Evolutionary conservation across 768 basidiomycete species (phyloP).

Genomic region (Podaxis sp.): DNA sequence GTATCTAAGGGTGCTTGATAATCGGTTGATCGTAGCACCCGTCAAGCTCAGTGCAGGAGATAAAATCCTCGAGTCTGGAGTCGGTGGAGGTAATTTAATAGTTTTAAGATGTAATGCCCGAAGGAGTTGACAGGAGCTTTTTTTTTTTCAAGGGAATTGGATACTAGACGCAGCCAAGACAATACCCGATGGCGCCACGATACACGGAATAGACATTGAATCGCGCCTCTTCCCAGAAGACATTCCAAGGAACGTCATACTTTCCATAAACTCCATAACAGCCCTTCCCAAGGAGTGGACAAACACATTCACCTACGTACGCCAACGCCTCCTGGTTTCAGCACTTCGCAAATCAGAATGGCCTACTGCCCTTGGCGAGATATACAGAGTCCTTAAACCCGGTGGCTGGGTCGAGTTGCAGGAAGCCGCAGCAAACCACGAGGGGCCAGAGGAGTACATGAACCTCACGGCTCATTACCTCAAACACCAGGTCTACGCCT

Average conservation of each 20-base stretch:
- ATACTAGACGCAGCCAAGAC: background rate
- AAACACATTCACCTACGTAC: background rate
- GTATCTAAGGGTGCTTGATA: too few relatives aligned
- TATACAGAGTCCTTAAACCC: background rate
- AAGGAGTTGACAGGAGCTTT: background rate
- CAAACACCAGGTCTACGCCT: too few relatives aligned
- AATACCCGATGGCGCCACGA: background rate
- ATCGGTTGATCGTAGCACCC: too few relatives aligned
- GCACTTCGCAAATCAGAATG: background rate
- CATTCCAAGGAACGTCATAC: background rate
- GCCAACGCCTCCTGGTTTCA: background rate
- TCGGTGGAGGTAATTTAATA: too few relatives aligned
- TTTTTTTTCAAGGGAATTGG: background rate
- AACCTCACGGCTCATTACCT: too few relatives aligned
- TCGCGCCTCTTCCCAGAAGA: background rate
- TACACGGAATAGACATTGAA: background rate
- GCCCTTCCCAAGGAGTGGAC: background rate
- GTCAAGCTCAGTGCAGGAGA: too few relatives aligned
- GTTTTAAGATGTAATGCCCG: too few relatives aligned
- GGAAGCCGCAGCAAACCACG: background rate
- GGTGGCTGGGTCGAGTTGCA: background rate
- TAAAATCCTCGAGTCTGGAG: too few relatives aligned
- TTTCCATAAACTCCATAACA: background rate
- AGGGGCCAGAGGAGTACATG: too few relatives aligned
- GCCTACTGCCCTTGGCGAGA: background rate